Conservation (phyloP, 2,329 filamentous ascomycete genomes). For the Rhynchosporium graminicola region DNA sequence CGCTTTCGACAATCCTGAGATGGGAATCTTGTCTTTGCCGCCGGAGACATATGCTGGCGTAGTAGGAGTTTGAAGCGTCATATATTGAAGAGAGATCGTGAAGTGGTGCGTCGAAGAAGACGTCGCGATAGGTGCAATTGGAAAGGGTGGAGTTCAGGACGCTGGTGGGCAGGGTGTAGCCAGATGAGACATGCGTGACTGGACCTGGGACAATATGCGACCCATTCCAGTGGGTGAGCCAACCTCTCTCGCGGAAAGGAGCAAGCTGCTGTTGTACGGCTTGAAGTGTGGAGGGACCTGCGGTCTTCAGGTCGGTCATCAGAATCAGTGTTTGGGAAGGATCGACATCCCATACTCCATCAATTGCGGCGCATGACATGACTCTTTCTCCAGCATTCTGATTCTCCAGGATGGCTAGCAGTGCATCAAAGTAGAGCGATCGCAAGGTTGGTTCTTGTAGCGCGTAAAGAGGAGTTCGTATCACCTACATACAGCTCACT, state of each 20-base stretch:
- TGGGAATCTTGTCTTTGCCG: constrained; percentile 14
- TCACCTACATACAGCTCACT: constrained; percentile 55
- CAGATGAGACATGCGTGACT: constrained; percentile 53
- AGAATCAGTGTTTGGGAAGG: constrained; percentile 40
- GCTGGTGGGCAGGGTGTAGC: constrained; percentile 47
- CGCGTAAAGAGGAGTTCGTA: constrained; percentile 52
- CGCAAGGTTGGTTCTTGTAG: constrained; percentile 55
- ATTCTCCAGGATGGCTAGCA: constrained; percentile 57
- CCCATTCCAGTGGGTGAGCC: constrained; percentile 43
- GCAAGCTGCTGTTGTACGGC: constrained; percentile 45
- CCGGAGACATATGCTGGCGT: constrained; percentile 34
- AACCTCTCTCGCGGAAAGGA: constrained; percentile 45
- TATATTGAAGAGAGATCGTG: constrained; percentile 27
- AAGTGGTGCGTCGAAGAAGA: constrained; percentile 52
- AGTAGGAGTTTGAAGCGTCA: constrained; percentile 37
- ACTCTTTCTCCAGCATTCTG: constrained; percentile 43
- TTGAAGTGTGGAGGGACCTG: constrained; percentile 43
- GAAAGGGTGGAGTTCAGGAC: constrained; percentile 39
- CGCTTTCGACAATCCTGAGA: constrained; percentile 22
- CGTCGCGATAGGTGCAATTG: constrained; percentile 45
- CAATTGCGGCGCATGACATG: constrained; percentile 14
- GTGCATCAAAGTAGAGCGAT: constrained; percentile 60
- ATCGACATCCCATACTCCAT: constrained; percentile 32
- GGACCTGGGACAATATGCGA: constrained; percentile 42
- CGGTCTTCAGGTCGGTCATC: constrained; percentile 54